Conservation (phyloP, 2,329 filamentous ascomycete species). For the Clathrospora elynae region DNA sequence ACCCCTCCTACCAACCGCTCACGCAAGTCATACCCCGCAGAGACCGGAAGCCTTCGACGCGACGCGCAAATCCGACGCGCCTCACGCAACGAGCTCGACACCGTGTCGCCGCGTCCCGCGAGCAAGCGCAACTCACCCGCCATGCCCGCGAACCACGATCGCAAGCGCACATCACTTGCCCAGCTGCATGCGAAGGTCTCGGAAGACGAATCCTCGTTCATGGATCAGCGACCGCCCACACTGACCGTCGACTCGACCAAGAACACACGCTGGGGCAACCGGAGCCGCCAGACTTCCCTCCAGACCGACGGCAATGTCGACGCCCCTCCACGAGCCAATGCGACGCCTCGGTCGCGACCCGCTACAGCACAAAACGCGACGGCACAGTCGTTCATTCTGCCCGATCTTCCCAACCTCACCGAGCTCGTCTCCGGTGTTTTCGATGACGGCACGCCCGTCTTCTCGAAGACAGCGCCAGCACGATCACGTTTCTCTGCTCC, state of each 20-base stretch:
- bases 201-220: constrained; percentile 59
- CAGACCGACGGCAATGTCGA: constrained; percentile 39
- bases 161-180: constrained; percentile 57
- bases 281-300: constrained; percentile 50
- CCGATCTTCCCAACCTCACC: constrained; percentile 65
- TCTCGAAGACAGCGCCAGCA: constrained; percentile 56
- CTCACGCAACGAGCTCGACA: constrained; percentile 49
- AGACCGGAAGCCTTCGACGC: constrained; percentile 49
- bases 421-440: constrained; percentile 65
- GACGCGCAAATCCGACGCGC: constrained; percentile 55
- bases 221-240: constrained; percentile 57
- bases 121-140: constrained; percentile 44
- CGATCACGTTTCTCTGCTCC: constrained; percentile 62
- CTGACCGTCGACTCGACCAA: constrained; percentile 49
- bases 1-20: constrained; percentile 50
- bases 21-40: constrained; percentile 43
- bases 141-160: constrained; percentile 40
- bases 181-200: constrained; percentile 61
- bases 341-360: constrained; percentile 40
- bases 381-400: constrained; percentile 64
- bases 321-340: constrained; percentile 23
- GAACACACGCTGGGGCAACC: constrained; percentile 61
- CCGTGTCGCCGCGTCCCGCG: constrained; percentile 47
- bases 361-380: constrained; percentile 57
- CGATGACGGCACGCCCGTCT: constrained; percentile 62